Evolutionary conservation across 2,329 filamentous ascomycete genomes (phyloP), one percentile per base, ranked within the genome.

Genomic region (Colletotrichum eleusines): DNA sequence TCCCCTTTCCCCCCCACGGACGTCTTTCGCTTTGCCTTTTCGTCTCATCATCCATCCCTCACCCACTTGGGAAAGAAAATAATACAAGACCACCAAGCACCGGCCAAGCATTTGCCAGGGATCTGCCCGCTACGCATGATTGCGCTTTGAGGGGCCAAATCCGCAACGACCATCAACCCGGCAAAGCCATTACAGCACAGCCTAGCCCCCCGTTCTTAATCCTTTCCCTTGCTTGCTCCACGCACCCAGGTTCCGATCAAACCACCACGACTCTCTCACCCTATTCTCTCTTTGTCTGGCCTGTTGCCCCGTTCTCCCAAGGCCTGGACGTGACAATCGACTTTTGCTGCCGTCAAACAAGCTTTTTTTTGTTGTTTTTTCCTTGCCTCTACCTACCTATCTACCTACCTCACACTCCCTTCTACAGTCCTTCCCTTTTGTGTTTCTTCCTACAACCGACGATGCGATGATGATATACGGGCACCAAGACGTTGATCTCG

Each of bases 381-480:
- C 26, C 35, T n/a, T 35, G 8, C 8, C 0, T 5, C 8, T 16
- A 16, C 18, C 33, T 31, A 35, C 35, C 46, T 48, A 12, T 23
- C 9, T 31, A 28, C 26, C 8, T 31, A 28, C 18, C 50, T 20
- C 53, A 16, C n/a, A n/a, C 20, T 38, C 31, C 11, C 53, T 31
- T 28, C 54, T 51, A 40, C 35, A 26, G 23, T 58, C 26, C 20
- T 54, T 51, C 28, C 54, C 35, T 44, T 63, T 63, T 31, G 60
- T n/a, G 60, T 63, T 63, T 54, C 35, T 38, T 31, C 26, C 51
- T 38, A 69, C 31, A 48, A 53, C 44, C 46, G 46, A 68, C 69
- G 59, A 71, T 71, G 69, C 69, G 60, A 71, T 71, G 69, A 71
- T 71, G 69, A 71, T 71, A 71, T 71, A 71, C 64, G 69, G 69